Conservation (phyloP, 371 early-diverging fungal species). For the Rhizomucor pusillus region DNA sequence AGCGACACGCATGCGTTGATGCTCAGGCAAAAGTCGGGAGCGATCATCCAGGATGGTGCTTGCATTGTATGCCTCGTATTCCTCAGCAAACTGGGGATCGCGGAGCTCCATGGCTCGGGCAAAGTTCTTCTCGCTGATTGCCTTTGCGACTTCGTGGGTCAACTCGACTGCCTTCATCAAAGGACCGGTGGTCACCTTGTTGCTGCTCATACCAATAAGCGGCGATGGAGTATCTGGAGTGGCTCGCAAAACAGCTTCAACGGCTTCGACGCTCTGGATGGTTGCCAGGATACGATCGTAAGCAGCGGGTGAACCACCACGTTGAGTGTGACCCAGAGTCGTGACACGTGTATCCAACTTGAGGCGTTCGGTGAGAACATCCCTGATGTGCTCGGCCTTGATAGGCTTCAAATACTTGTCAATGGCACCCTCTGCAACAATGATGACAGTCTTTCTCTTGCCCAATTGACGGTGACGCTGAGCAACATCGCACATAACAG, state of each 20-base stretch:
- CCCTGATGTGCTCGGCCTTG: slow-evolving; percentile 81
- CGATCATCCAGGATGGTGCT: slow-evolving; percentile 44
- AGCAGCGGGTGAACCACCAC: slow-evolving; percentile 96
- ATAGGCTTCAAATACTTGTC: slow-evolving; percentile 91
- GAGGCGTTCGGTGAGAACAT: slow-evolving; percentile 75
- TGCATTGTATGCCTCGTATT: slow-evolving; percentile 61
- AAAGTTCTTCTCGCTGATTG: slow-evolving; percentile 85
- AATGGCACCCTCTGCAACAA: slow-evolving; percentile 98
- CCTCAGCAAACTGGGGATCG: slow-evolving; percentile 84
- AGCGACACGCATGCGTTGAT: slow-evolving; percentile 77
- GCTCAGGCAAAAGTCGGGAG: slow-evolving; percentile 27
- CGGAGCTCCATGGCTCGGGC: slow-evolving; percentile 88
- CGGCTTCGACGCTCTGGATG: slow-evolving; percentile 93
- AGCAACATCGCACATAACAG: slow-evolving; percentile 75
- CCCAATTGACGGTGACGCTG: slow-evolving; percentile 78
- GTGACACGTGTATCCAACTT: slow-evolving; percentile 95
- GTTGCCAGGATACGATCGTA: slow-evolving; percentile 95
- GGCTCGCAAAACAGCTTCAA: slow-evolving; percentile 91
- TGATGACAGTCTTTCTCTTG: slow-evolving; percentile 90
- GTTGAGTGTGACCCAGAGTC: slow-evolving; percentile 97
- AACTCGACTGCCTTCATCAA: slow-evolving; percentile 91
- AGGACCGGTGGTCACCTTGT: slow-evolving; percentile 80
- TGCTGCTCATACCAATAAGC: slow-evolving; percentile 90
- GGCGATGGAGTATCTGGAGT: slow-evolving; percentile 85
- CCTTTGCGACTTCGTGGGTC: slow-evolving; percentile 87